phyloP scores from a whole-genome alignment of 306 rosid species.

The Pueraria montana region DNA sequence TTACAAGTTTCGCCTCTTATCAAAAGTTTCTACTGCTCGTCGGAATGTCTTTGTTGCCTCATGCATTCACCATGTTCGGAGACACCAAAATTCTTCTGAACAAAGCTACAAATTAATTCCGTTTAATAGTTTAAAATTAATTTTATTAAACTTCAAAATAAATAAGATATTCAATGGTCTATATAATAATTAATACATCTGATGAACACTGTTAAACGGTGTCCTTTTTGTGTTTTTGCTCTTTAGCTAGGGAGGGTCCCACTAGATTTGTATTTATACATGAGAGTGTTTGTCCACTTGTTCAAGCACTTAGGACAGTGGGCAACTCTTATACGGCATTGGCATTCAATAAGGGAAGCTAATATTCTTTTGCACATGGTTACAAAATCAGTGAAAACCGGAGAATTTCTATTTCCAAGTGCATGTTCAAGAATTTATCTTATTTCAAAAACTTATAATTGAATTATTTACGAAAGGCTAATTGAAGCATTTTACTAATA shows the following conservation, averaged over 20 bases:
- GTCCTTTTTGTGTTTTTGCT: not conserved
- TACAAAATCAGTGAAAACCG: not conserved
- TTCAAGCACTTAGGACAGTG: not conserved
- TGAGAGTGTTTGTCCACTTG: conserved; percentile 1
- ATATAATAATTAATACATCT: too few relatives aligned
- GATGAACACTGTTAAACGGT: not conserved
- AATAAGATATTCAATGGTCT: too few relatives aligned
- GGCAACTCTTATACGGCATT: not conserved
- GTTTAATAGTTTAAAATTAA: too few relatives aligned
- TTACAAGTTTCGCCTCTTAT: too few relatives aligned
- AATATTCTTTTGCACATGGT: not conserved
- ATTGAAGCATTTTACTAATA: not conserved
- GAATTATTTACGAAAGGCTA: not conserved
- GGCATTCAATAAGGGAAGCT: not conserved
- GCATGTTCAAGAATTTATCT: not conserved
- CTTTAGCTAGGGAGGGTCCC: not conserved
- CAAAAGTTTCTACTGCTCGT: too few relatives aligned
- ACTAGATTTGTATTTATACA: not conserved
- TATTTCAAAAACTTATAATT: not conserved
- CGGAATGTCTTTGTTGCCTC: too few relatives aligned
- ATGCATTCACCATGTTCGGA: too few relatives aligned
- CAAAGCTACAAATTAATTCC: too few relatives aligned
- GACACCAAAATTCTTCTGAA: too few relatives aligned
- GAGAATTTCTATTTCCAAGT: not conserved
- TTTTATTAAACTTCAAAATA: too few relatives aligned